Base-by-base conservation (phyloP, 257 asterid species). In the Ajuga chamaepitys region DNA sequence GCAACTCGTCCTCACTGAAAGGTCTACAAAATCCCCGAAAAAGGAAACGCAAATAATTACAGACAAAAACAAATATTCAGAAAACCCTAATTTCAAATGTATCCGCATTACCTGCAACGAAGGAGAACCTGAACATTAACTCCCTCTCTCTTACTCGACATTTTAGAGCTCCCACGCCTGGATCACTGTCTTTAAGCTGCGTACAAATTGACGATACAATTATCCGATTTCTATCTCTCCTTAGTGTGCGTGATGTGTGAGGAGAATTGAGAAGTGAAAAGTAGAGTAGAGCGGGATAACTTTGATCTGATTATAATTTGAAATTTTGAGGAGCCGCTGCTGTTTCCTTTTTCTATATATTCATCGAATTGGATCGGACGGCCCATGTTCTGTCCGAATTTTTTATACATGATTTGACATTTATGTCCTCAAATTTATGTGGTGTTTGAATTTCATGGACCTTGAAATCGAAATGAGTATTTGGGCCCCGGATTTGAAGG, bases 121-220 rank as follows among this genome's bases (percentile, higher is more conserved):
- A 92, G 97, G 32, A 92, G 89, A 62, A 92, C 98, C 81, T 92
- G 98, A 24, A 92, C 96, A 70, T 92, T 92, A 5, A 92, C 98
- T 0, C 98, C 95, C 50, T 92, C 85, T 69, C 87, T 96, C 32
- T 85, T 92, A 74, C 64, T 55, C 51, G 97, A 87, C 97, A 92
- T 90, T 64, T 52, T 70, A 59, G 67, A 67, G 68, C 58, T 66
- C 56, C 46, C 30, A 9, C 35, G 44, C 71, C 80, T 42, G 81
- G 66, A 3, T 63, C 45, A n/a, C 24, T 40, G 58, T 61, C 34
- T 18, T 14, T 8, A 66, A 25, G 70, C 47, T 68, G 20, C 6
- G 67, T 25, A 37, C 63, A 5, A 4, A 28, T 25, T 12, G 13
- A 57, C 20, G 64, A 41, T 34, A 4, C 7, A 26, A 13, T 7